Conservation (phyloP, 2,329 filamentous ascomycete species). For the Diaporthe humulicola region DNA sequence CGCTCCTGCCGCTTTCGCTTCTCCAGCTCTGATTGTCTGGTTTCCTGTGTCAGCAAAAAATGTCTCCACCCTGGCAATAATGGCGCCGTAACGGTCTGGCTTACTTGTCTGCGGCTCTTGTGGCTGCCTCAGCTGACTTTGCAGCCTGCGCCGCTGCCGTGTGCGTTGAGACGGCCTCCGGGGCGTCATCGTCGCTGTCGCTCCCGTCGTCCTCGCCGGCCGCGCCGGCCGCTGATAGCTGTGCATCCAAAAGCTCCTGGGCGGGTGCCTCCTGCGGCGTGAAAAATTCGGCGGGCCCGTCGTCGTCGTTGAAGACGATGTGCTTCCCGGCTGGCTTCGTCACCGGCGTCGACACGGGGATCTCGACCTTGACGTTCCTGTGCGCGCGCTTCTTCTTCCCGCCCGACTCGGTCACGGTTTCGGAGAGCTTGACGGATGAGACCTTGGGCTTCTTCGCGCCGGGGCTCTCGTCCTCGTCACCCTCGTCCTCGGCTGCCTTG, state of each 20-base stretch:
- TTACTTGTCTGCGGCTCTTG: conserved; percentile 66
- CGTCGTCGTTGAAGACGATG: conserved; percentile 49
- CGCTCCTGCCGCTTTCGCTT: conserved; percentile 70
- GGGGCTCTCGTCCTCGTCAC: conserved; percentile 1
- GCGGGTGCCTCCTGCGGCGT: conserved; percentile 48
- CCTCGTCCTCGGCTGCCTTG: conserved; percentile 27
- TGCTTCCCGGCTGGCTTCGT: conserved; percentile 42
- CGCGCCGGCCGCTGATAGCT: conserved; percentile 36
- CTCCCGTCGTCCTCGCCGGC: conserved; percentile 43
- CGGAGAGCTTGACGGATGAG: conserved; percentile 42
- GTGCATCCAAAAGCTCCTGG: conserved; percentile 42
- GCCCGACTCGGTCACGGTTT: conserved; percentile 32
- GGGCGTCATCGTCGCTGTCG: conserved; percentile 63
- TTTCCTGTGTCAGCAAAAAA: conserved; percentile 44
- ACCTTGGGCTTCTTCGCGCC: conserved; percentile 42
- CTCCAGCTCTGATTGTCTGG: conserved; percentile 60
- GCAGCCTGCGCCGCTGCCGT: conserved; percentile 61
- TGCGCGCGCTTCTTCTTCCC: conserved; percentile 40
- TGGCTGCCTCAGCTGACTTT: conserved; percentile 60
- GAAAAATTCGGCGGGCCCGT: conserved; percentile 46
- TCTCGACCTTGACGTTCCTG: conserved; percentile 41
- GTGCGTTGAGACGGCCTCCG: conserved; percentile 69
- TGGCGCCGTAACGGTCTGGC: conserved; percentile 41
- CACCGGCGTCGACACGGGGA: conserved; percentile 42
- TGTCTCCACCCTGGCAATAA: not conserved